Evolutionary conservation across 2,329 filamentous ascomycete species (phyloP).

Genomic region (Zarea fungicola): DNA sequence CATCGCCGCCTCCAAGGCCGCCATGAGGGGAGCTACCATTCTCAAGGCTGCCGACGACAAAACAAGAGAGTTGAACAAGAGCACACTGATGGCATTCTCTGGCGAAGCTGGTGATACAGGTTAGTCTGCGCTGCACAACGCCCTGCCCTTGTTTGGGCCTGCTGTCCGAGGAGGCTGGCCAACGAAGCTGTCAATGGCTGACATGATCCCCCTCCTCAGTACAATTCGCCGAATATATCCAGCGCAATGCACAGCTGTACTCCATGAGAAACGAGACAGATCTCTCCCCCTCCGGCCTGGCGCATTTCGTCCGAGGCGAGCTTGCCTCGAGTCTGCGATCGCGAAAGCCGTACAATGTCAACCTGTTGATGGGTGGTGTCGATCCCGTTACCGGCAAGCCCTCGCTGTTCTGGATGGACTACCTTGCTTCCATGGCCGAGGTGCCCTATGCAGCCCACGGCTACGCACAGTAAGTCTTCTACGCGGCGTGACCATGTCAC

Average conservation of each 20-base stretch:
- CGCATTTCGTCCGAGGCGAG: constrained; percentile 90
- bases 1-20: constrained; percentile 94
- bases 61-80: constrained; percentile 85
- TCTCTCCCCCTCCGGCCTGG: constrained; percentile 81
- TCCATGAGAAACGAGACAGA: constrained; percentile 96
- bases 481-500: no score
- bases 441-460: constrained; percentile 96
- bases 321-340: constrained; percentile 86
- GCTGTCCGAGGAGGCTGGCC: background rate
- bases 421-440: constrained; percentile 81
- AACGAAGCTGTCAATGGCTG: background rate
- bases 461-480: constrained; percentile 76
- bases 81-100: constrained; percentile 91
- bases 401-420: constrained; percentile 94
- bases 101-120: constrained; percentile 95
- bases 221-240: constrained; percentile 98
- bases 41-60: constrained; percentile 96
- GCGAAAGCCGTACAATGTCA: constrained; percentile 92
- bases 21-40: constrained; percentile 94
- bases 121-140: constrained; percentile 35
- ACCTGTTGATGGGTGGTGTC: constrained; percentile 88
- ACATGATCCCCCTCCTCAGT: constrained; percentile 47
- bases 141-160: background rate
- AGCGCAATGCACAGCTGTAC: constrained; percentile 97
- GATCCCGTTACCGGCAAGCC: constrained; percentile 90